Evolutionary conservation across 768 basidiomycete species (phyloP).

Genomic region (Lactarius tabidus): DNA sequence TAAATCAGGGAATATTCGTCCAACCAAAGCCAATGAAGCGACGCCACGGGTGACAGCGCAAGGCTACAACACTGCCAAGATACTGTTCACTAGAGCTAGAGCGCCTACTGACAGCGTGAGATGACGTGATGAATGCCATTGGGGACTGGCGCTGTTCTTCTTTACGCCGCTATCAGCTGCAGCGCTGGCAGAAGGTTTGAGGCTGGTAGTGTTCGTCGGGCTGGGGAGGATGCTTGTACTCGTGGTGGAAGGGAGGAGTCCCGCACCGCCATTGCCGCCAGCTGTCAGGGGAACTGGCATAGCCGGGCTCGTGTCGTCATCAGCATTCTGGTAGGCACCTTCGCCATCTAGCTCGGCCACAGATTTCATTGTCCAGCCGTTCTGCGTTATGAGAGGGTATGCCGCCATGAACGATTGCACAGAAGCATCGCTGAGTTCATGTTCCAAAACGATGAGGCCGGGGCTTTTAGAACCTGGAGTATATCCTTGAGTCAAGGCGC

Average conservation of each 20-base stretch:
- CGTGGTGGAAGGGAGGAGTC: not conserved
- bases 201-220: not conserved
- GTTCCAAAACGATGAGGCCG: slow-evolving; percentile 81
- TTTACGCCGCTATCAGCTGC: not conserved
- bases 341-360: slow-evolving; percentile 38
- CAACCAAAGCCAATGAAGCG: not conserved
- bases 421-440: slow-evolving; percentile 63
- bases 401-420: slow-evolving; percentile 64
- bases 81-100: not conserved
- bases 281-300: slow-evolving; percentile 3
- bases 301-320: not conserved
- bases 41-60: not conserved
- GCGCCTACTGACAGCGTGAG: not conserved
- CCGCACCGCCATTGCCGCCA: slow-evolving; percentile 14
- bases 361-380: slow-evolving; percentile 68
- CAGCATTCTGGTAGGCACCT: slow-evolving; percentile 19
- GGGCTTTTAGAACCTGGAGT: slow-evolving; percentile 59
- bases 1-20: not conserved
- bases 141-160: not conserved
- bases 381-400: slow-evolving; percentile 57
- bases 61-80: slow-evolving; percentile 5
- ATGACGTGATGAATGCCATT: not conserved
- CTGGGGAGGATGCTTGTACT: not conserved
- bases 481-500: not conserved
- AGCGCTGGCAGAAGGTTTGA: not conserved